Evolutionary conservation across 116 monocot genomes (phyloP).

Genomic region (Thalassia testudinum): DNA sequence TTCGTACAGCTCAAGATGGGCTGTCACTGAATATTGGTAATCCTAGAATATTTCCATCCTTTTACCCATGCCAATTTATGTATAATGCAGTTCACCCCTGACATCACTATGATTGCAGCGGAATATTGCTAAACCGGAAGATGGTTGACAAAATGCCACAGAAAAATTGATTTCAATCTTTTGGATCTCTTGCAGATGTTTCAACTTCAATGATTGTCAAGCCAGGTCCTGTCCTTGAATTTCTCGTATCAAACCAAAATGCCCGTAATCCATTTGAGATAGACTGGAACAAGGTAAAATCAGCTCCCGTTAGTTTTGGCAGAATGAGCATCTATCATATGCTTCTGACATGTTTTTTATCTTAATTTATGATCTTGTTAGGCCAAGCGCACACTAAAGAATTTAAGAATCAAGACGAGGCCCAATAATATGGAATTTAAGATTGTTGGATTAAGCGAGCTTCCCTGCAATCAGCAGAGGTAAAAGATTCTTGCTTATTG

Average conservation of each 20-base stretch:
- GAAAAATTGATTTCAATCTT: no score
- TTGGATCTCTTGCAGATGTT: conserved; percentile 39
- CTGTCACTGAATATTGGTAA: conserved; percentile 80
- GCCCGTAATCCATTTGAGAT: conserved; percentile 34
- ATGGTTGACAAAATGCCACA: background rate
- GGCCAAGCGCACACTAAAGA: conserved; percentile 75
- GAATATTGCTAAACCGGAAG: background rate
- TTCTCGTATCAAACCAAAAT: conserved; percentile 66
- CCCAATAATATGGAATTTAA: conserved; percentile 48
- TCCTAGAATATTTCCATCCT: background rate
- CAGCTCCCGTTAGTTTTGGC: background rate
- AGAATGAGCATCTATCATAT: no score
- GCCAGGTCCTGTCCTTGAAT: conserved; percentile 75
- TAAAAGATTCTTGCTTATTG: conserved; percentile 2
- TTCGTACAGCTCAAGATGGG: conserved; percentile 61
- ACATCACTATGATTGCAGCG: background rate
- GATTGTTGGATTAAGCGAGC: conserved; percentile 78
- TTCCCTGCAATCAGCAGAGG: conserved; percentile 48
- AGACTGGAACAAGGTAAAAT: conserved; percentile 73
- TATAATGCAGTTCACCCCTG: background rate
- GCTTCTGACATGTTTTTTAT: no score
- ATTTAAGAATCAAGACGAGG: conserved; percentile 42
- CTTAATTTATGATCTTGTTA: conserved; percentile 1
- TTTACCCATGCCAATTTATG: background rate
- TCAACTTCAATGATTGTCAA: conserved; percentile 94